Evolutionary conservation across 2,329 filamentous ascomycete genomes (phyloP).

Genomic region (Raffaelea ambrosiae): DNA sequence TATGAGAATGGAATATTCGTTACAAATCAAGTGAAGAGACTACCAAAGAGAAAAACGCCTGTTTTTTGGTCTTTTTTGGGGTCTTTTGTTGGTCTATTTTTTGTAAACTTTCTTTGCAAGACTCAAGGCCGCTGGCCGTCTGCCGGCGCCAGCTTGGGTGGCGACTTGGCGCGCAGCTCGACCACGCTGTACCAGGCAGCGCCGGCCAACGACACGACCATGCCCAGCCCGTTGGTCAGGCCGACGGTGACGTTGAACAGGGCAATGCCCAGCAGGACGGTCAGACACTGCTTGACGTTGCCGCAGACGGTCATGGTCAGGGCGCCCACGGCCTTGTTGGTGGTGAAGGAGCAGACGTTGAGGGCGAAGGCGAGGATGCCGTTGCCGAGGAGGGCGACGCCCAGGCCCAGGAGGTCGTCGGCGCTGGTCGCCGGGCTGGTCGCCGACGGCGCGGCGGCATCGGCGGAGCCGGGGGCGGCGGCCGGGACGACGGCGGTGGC

Average conservation of each 20-base stretch:
- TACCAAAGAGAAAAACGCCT: too few relatives aligned
- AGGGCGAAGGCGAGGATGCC: slow-evolving; percentile 45
- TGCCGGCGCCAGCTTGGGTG: too few relatives aligned
- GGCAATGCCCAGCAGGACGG: slow-evolving; percentile 43
- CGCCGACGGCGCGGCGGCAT: slow-evolving; percentile 19
- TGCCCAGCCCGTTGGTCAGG: slow-evolving; percentile 45
- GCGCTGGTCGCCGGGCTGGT: too few relatives aligned
- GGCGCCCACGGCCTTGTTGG: slow-evolving; percentile 47
- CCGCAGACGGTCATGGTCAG: slow-evolving; percentile 51
- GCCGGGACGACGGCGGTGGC: slow-evolving; percentile 4
- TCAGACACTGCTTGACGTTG: slow-evolving; percentile 49
- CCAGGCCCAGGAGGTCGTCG: slow-evolving; percentile 22
- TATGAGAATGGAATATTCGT: too few relatives aligned
- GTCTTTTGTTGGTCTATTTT: too few relatives aligned
- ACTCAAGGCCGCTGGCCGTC: too few relatives aligned
- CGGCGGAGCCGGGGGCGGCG: slow-evolving; percentile 3
- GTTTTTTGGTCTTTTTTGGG: too few relatives aligned
- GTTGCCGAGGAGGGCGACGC: slow-evolving; percentile 36
- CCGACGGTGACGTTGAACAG: slow-evolving; percentile 42
- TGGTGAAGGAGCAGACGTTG: slow-evolving; percentile 48
- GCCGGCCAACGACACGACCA: slow-evolving; percentile 43
- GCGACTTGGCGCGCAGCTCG: too few relatives aligned
- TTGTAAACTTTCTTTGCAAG: too few relatives aligned
- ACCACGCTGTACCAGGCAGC: slow-evolving; percentile 50
- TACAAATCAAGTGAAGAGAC: too few relatives aligned